phyloP scores from a whole-genome alignment of 495 filamentous ascomycete species.

The Astrothelium subdiscretum region DNA sequence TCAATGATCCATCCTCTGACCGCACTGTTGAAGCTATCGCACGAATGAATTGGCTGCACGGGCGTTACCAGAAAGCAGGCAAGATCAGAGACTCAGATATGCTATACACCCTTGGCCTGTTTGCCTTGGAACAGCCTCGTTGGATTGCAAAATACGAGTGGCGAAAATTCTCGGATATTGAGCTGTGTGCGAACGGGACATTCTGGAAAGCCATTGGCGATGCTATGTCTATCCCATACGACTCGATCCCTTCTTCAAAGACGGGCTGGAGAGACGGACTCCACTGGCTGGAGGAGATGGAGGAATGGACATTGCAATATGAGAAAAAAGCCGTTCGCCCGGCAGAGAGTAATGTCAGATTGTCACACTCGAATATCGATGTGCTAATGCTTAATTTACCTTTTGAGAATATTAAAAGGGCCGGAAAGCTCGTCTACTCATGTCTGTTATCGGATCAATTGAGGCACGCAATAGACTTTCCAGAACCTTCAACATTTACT shows the following conservation, averaged over 20 bases:
- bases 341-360: too few relatives aligned
- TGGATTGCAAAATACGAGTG: constrained; percentile 34
- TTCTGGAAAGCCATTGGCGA: constrained; percentile 34
- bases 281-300: constrained; percentile 54
- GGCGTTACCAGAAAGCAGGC: constrained; percentile 6
- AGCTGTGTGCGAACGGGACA: constrained; percentile 30
- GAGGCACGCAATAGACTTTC: too few relatives aligned
- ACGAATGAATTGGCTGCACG: constrained; percentile 9
- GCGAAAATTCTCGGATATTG: constrained; percentile 28
- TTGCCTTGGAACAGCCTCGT: constrained; percentile 31
- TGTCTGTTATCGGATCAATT: too few relatives aligned
- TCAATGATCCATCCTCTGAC: constrained; percentile 4
- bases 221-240: constrained; percentile 33
- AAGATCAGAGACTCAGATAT: constrained; percentile 29
- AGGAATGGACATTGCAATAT: constrained; percentile 46
- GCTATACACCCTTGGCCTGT: constrained; percentile 34
- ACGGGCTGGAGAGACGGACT: constrained; percentile 47
- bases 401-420: too few relatives aligned
- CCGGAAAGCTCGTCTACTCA: too few relatives aligned
- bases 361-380: too few relatives aligned
- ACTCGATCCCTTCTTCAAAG: constrained; percentile 22
- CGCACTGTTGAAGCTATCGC: constrained; percentile 1
- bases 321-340: too few relatives aligned
- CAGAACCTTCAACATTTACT: too few relatives aligned
- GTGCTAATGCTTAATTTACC: too few relatives aligned